Evolutionary conservation across 768 basidiomycete genomes (phyloP).

Genomic region (Rhodotorula taiwanensis): DNA sequence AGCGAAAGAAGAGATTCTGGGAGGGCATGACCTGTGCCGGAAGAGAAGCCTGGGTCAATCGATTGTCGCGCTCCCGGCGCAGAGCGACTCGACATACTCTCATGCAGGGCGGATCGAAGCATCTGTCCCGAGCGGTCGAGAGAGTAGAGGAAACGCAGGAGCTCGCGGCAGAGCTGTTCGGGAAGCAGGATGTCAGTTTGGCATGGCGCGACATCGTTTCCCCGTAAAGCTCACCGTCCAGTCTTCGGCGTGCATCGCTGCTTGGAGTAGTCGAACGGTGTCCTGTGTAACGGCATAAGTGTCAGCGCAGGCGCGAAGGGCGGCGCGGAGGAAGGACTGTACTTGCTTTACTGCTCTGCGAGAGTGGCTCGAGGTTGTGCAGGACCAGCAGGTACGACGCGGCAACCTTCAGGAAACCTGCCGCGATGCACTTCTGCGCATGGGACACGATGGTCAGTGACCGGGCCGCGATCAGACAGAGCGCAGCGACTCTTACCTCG

Average conservation of each 20-base stretch:
- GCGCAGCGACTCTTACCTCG: constrained; percentile 58
- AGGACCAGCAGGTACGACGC: constrained; percentile 87
- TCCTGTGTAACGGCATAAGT: constrained; percentile 46
- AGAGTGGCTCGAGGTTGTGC: constrained; percentile 84
- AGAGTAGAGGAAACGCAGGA: constrained; percentile 83
- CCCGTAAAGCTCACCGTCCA: constrained; percentile 60
- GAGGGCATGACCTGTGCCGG: too few species aligned
- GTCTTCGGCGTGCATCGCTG: constrained; percentile 68
- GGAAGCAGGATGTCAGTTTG: neutral
- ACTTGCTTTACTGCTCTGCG: constrained; percentile 56
- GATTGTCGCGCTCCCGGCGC: too few species aligned
- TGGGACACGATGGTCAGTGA: too few species aligned
- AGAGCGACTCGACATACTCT: constrained; percentile 20
- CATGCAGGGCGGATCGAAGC: constrained; percentile 34
- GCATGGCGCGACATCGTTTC: too few species aligned
- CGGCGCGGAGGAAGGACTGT: neutral
- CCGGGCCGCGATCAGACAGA: too few species aligned
- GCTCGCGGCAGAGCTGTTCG: constrained; percentile 69
- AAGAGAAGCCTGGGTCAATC: too few species aligned
- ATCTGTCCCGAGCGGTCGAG: constrained; percentile 71
- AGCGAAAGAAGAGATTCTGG: too few species aligned
- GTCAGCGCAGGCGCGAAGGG: neutral
- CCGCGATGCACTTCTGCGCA: constrained; percentile 62
- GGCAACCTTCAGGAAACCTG: constrained; percentile 73
- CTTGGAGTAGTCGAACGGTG: constrained; percentile 68